Conservation (phyloP, 2,329 filamentous ascomycete species). For the Trichoderma koningii region DNA sequence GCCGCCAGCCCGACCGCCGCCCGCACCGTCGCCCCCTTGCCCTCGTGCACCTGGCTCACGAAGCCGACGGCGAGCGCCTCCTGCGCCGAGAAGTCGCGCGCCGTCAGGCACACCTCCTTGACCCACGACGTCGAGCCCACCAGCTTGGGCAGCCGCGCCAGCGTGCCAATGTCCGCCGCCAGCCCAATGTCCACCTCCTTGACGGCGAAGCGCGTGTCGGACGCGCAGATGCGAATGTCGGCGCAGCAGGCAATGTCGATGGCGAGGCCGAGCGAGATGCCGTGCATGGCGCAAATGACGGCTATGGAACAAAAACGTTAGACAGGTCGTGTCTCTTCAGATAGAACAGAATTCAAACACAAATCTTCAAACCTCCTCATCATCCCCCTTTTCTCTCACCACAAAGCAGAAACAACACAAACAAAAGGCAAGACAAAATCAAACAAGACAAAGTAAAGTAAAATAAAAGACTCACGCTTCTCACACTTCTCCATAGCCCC, state of each 20-base stretch:
- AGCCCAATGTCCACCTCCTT: slow-evolving; percentile 84
- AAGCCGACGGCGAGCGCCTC: slow-evolving; percentile 73
- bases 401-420: neutral
- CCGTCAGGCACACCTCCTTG: slow-evolving; percentile 75
- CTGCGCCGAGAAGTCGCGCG: slow-evolving; percentile 66
- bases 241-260: slow-evolving; percentile 72
- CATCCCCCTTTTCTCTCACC: neutral
- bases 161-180: slow-evolving; percentile 76
- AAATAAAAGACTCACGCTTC: slow-evolving; percentile 63
- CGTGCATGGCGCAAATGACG: slow-evolving; percentile 80
- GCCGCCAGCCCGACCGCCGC: slow-evolving; percentile 64
- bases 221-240: slow-evolving; percentile 68
- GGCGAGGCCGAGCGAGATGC: slow-evolving; percentile 73
- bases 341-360: neutral
- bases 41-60: slow-evolving; percentile 64
- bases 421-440: too few species aligned
- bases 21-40: slow-evolving; percentile 63
- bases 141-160: slow-evolving; percentile 71
- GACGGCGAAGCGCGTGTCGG: slow-evolving; percentile 65
- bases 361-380: too few species aligned
- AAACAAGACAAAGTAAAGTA: neutral
- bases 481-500: slow-evolving; percentile 79
- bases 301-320: slow-evolving; percentile 50
- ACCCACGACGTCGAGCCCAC: slow-evolving; percentile 74
- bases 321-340: neutral